phyloP scores from a whole-genome alignment of 2,329 filamentous ascomycete genomes.

The Sporothrix euskadiensis region DNA sequence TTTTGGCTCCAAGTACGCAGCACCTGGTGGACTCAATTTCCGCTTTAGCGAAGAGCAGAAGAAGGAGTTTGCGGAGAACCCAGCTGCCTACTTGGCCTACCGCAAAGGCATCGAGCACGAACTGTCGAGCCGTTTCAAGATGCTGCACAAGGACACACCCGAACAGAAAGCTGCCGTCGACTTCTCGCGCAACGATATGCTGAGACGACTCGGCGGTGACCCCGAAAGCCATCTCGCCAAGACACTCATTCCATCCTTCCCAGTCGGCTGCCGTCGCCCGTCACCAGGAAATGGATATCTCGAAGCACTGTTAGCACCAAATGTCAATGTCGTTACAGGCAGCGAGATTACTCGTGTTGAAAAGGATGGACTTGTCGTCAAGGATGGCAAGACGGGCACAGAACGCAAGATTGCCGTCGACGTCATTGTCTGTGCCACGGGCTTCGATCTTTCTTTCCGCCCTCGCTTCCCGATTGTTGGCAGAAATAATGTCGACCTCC shows the following conservation, averaged over 20 bases:
- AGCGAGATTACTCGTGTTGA: conserved; percentile 44
- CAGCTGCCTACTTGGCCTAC: conserved; percentile 28
- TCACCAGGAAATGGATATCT: conserved; percentile 48
- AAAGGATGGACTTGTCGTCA: conserved; percentile 37
- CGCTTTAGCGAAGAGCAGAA: conserved; percentile 26
- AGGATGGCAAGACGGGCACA: conserved; percentile 30
- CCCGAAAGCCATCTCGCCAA: conserved; percentile 23
- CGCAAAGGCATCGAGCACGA: conserved; percentile 33
- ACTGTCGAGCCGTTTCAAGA: conserved; percentile 29
- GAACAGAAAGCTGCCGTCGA: conserved; percentile 28
- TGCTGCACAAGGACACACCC: conserved; percentile 28
- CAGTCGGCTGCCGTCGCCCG: conserved; percentile 47
- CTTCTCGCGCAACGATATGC: conserved; percentile 28
- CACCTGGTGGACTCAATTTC: conserved; percentile 42
- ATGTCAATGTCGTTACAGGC: conserved; percentile 47
- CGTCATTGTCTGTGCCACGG: conserved; percentile 43
- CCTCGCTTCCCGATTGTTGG: conserved; percentile 40
- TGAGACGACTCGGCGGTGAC: conserved; percentile 28
- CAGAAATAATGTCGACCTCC: conserved; percentile 25
- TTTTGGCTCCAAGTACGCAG: conserved; percentile 57
- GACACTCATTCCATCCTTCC: conserved; percentile 30
- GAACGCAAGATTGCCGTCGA: conserved; percentile 37
- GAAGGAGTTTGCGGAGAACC: conserved; percentile 28
- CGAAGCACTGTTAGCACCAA: conserved; percentile 45
- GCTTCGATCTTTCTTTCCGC: conserved; percentile 40